Evolutionary conservation across 2,329 filamentous ascomycete species (phyloP).

Genomic region (Dichotomopilus funicola): DNA sequence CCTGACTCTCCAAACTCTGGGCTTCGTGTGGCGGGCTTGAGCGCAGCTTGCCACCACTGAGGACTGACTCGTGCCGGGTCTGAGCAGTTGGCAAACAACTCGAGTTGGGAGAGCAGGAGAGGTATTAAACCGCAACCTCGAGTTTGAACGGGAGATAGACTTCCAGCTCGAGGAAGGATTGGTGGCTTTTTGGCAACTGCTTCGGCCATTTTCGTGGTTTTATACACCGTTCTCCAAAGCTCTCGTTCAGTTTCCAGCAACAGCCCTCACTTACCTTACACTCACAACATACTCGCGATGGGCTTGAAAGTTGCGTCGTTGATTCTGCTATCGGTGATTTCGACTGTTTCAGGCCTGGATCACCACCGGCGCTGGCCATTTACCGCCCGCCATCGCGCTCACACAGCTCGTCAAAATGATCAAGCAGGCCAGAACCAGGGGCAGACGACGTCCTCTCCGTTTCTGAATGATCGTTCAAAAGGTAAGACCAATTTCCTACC

Average conservation of each 20-base stretch:
- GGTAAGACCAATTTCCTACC: background rate
- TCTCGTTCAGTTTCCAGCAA: background rate
- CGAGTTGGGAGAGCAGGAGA: background rate
- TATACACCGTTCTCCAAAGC: too few relatives aligned
- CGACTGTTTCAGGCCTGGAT: background rate
- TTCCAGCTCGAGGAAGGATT: too few relatives aligned
- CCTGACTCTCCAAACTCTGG: background rate
- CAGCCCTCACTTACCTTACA: background rate
- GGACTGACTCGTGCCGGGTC: background rate
- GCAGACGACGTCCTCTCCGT: background rate
- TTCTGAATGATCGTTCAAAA: conserved; percentile 8
- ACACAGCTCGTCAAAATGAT: background rate
- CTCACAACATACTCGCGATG: background rate
- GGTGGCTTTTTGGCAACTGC: too few relatives aligned
- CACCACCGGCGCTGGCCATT: background rate
- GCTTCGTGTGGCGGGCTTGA: background rate
- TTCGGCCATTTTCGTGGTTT: too few relatives aligned
- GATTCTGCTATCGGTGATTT: background rate
- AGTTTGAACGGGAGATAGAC: background rate
- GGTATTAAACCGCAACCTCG: background rate
- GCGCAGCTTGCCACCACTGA: background rate
- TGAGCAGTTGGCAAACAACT: too few relatives aligned
- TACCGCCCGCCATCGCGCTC: background rate
- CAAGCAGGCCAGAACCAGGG: too few relatives aligned
- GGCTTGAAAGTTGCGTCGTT: background rate